Evolutionary conservation across 2,329 filamentous ascomycete species (phyloP).

Genomic region (Aureobasidium sp.): DNA sequence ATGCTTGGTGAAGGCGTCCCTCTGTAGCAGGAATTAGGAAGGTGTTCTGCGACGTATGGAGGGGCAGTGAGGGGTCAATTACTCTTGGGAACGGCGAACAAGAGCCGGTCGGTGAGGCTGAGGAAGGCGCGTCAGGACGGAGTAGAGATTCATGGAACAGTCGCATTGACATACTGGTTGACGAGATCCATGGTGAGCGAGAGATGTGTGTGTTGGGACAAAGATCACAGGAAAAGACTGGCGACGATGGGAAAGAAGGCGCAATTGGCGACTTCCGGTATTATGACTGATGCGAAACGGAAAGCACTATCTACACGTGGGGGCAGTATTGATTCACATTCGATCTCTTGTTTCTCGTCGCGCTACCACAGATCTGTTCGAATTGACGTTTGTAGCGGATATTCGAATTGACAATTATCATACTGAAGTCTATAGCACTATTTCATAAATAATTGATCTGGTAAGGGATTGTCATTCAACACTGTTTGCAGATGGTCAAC

Average conservation of each 20-base stretch:
- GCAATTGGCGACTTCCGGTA: background rate
- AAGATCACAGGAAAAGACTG: background rate
- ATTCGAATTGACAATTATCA: background rate
- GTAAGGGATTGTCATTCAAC: background rate
- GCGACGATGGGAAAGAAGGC: background rate
- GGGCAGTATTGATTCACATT: background rate
- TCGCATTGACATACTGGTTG: constrained; percentile 23
- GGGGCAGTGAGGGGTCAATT: constrained; percentile 36
- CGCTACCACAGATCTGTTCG: background rate
- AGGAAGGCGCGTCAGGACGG: constrained; percentile 14
- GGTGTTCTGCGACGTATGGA: background rate
- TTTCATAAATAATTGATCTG: too few species aligned
- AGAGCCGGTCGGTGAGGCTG: constrained; percentile 82
- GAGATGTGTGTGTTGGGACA: background rate
- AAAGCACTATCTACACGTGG: constrained; percentile 2
- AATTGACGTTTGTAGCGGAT: background rate
- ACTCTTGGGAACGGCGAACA: constrained; percentile 99
- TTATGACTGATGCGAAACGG: constrained; percentile 9
- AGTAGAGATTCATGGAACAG: background rate
- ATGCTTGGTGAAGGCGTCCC: constrained; percentile 82
- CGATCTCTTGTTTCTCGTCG: background rate
- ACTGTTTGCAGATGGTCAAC: background rate
- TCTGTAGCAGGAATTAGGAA: constrained; percentile 31
- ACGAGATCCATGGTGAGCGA: constrained; percentile 25
- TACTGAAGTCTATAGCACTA: background rate